A percentile compares a stretch with the other conserved stretches of the same genome.
Conservation (phyloP, 202 grass and related monocot species). For the Digitaria exilis region DNA sequence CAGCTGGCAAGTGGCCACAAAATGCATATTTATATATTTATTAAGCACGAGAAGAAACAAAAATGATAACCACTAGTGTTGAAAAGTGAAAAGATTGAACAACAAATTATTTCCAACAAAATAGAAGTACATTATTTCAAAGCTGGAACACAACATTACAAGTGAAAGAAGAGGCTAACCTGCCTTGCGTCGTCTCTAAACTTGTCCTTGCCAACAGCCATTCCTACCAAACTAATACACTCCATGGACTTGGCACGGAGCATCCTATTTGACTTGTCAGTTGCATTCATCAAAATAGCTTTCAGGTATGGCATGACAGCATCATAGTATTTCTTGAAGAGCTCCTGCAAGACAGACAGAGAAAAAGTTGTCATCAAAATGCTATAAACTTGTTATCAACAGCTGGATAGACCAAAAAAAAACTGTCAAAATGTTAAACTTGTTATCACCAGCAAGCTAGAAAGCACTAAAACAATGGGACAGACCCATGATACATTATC, state of each 20-base stretch:
- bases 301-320: slow-evolving; percentile 98
- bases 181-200: slow-evolving; percentile 97
- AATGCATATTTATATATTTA: background rate
- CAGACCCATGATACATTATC: background rate
- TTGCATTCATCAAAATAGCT: slow-evolving; percentile 97
- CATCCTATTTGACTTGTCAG: slow-evolving; percentile 98
- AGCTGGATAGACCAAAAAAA: background rate
- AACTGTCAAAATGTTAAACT: background rate
- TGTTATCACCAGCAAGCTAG: slow-evolving; percentile 3
- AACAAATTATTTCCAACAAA: background rate
- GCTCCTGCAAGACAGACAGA: slow-evolving; percentile 60
- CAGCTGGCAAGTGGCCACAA: background rate
- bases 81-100: background rate
- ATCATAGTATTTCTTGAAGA: slow-evolving; percentile 99
- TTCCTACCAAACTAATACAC: slow-evolving; percentile 98
- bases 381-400: background rate
- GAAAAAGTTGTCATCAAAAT: slow-evolving; percentile 15
- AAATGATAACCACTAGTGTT: no score
- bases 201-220: slow-evolving; percentile 99
- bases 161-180: slow-evolving; percentile 42
- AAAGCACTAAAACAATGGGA: slow-evolving; percentile 23
- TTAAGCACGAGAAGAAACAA: background rate
- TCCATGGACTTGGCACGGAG: slow-evolving; percentile 98
- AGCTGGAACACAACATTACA: slow-evolving; percentile 21
- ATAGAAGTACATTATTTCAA: background rate